A percentile compares a stretch with the other conserved stretches of the same genome.
These are phyloP conservation scores for Lentinus brumalis DNA, from an alignment of 768 basidiomycete genomes.

Conservation along the genomic window DNA sequence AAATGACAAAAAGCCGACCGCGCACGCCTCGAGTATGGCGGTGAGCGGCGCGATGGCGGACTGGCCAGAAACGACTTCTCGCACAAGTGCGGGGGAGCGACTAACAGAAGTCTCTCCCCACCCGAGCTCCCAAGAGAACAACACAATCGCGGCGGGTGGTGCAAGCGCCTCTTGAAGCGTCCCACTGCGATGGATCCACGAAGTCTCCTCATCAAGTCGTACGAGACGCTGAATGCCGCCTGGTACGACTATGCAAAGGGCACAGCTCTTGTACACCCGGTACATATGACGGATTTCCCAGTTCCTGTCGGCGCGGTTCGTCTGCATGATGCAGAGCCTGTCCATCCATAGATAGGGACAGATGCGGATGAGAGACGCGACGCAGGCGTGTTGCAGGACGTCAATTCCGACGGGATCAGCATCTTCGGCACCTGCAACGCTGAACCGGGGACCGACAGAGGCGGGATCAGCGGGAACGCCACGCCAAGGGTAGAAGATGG, in stretches of 20 bases:
- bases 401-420: conserved; percentile 10
- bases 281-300: conserved; percentile 19
- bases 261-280: conserved; percentile 12
- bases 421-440: conserved; percentile 8
- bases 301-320: conserved; percentile 4
- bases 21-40: no score
- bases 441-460: not conserved
- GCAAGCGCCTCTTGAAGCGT: conserved; percentile 17
- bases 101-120: not conserved
- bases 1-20: no score
- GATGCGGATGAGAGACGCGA: conserved; percentile 1
- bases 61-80: no score
- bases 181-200: conserved; percentile 20
- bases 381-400: conserved; percentile 13
- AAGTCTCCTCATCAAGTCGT: conserved; percentile 8
- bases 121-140: conserved; percentile 6
- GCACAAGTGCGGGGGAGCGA: not conserved
- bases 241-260: conserved; percentile 13
- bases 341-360: conserved; percentile 16
- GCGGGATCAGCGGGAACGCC: not conserved
- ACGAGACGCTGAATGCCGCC: conserved; percentile 15
- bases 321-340: conserved; percentile 19
- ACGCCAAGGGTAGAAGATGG: conserved; percentile 19
- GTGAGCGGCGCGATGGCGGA: no score
- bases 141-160: not conserved